Base-by-base conservation (phyloP, 192 early-diverging fungal species). In the Martensiomyces pterosporus region DNA sequence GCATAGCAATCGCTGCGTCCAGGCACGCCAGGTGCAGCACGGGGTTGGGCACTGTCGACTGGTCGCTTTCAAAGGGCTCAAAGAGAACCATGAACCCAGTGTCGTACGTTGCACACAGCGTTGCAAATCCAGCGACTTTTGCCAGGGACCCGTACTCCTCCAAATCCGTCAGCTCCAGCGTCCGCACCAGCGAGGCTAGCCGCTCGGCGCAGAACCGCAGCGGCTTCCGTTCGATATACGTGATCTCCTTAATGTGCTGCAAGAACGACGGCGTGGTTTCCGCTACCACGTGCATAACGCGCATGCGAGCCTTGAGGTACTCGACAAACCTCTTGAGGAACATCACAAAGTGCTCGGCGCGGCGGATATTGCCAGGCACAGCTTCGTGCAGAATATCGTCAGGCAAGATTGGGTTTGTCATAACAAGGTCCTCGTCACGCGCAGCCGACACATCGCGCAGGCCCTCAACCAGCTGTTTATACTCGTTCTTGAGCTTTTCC, bases 311-410 rank as follows among this genome's bases (percentile, higher is more conserved):
- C 80, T 95, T 98, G 18, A 99, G 80, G 47, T 99, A 99, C 71
- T 99, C 97, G 49, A 98, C 80, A 59, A 99, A 96, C 12, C 97
- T 82, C 55, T 91, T 75, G 40, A 99, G 61, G 65, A 99, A 99
- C 2, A 89, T 87, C 7, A 99, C 90, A 77, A 99, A 99, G 69
- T 99, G 97, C 60, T 99, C 94, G 12, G 97, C 97, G 33, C 87
- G 78, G 39, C 97, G 81, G 59, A 99, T 99, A 59, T 94, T 98
- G 3, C 97, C 97, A 2, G 97, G 97, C 9, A 99, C 85, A 1
- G 92, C 91, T 53, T 99, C 97, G 19, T 79, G 69, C 49, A 98
- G 60, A 9, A 99, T 77, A 55, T 96, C 92, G 57, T 96, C 91
- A 0, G 97, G 94, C 15, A 99, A 52, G 2, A 90, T 89, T 39